Evolutionary conservation across 202 grass and related monocot genomes (phyloP).

Genomic region (Musa balbisiana): DNA sequence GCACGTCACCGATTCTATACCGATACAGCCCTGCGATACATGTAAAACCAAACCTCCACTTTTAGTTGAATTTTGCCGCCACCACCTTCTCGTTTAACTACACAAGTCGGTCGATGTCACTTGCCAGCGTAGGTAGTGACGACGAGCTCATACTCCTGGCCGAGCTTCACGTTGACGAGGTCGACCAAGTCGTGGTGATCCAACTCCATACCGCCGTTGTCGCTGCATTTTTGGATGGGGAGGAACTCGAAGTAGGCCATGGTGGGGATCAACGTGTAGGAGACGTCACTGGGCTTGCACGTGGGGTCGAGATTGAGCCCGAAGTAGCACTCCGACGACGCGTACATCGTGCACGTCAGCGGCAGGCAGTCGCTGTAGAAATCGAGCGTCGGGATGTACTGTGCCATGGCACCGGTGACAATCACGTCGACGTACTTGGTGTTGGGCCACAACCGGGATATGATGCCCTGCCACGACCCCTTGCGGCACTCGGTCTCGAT

Average conservation of each 20-base stretch:
- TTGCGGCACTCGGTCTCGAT: conserved; percentile 19
- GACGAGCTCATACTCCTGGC: conserved; percentile 19
- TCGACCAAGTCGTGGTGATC: conserved; percentile 14
- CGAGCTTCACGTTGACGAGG: conserved; percentile 17
- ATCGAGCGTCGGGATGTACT: conserved; percentile 17
- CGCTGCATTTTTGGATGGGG: not conserved
- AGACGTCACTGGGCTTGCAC: conserved; percentile 9
- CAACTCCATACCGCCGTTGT: not conserved
- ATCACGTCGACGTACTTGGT: conserved; percentile 24
- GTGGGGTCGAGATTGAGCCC: conserved; percentile 12
- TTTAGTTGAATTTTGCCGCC: not conserved
- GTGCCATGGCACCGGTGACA: conserved; percentile 22
- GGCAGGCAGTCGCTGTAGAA: conserved; percentile 19
- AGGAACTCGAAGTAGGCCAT: conserved; percentile 25
- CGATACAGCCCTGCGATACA: conserved; percentile 1
- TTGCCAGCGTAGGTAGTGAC: conserved; percentile 19
- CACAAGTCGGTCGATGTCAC: not conserved
- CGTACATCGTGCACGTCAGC: conserved; percentile 23
- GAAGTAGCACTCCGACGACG: conserved; percentile 20
- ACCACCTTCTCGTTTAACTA: not conserved
- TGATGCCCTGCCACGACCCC: conserved; percentile 11
- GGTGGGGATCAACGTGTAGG: conserved; percentile 24
- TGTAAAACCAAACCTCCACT: not conserved
- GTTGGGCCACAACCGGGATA: conserved; percentile 12
- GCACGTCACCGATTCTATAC: conserved; percentile 13